Evolutionary conservation across 352 stramenopile genomes (phyloP), one percentile per base, ranked within the genome.

Genomic region (Phytopythium sindhum): DNA sequence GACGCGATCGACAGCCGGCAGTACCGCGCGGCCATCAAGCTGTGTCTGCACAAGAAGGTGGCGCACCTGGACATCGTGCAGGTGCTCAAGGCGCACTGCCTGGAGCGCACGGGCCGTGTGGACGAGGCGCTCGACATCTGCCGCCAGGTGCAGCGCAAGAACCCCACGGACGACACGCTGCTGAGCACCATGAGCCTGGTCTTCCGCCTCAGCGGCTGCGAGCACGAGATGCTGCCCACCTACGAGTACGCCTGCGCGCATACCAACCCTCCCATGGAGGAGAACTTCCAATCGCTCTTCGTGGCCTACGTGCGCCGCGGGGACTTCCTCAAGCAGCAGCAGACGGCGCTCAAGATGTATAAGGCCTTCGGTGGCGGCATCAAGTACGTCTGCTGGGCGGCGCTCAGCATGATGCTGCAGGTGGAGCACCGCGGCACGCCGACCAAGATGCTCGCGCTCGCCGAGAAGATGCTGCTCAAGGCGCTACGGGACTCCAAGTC

Each of bases 261-360:
- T 23, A 71, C 63, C 33, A 64, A 64, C 2, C 76, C 75, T 42
- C 80, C 81, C 24, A 89, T 77, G 52, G 81, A 95, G 57, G 86
- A 95, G 63, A 77, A 93, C 28, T 84, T 76, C 55, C 65, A 78
- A 66, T 78, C 77, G 75, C 74, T 93, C 24, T 95, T 95, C 61
- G 72, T 83, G 57, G 72, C 71, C 19, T 95, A 93, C 61, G 80
- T 72, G 39, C 74, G 80, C 11, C 71, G 79, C 37, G 74, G 82
- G 6, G 80, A 78, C 54, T 90, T 91, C 56, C 80, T 93, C 62
- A 91, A 95, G 75, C 86, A 95, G 67, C 86, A 95, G 73, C 86
- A 95, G 63, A 93, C 85, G 19, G 86, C 84, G 60, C 78, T 93
- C 62, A 93, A 93, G 66, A 91, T 95, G 81, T 91, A 87, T 67